Evolutionary conservation across 2,329 filamentous ascomycete species (phyloP).

Genomic region (Neonectria neomacrospora): DNA sequence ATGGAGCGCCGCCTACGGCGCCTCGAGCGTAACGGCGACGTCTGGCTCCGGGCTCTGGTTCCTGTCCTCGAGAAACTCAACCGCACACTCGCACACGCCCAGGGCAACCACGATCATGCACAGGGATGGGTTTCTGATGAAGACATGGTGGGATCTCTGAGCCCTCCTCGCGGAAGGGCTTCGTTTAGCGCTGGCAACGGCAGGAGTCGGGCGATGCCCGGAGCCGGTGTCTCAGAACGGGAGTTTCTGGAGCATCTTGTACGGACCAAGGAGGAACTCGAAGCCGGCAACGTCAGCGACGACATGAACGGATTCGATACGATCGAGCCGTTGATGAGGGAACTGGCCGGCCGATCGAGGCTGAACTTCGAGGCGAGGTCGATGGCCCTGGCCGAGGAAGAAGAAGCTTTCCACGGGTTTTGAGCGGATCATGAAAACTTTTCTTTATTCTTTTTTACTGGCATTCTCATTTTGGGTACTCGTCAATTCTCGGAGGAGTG

Average conservation of each 20-base stretch:
- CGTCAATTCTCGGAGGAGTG: background rate
- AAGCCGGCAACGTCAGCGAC: slow-evolving; percentile 42
- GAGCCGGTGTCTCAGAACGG: slow-evolving; percentile 44
- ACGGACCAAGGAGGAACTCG: slow-evolving; percentile 40
- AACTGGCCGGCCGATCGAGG: slow-evolving; percentile 51
- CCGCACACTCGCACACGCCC: slow-evolving; percentile 45
- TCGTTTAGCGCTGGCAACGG: slow-evolving; percentile 21
- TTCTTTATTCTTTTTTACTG: slow-evolving; percentile 4
- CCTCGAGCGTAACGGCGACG: slow-evolving; percentile 60
- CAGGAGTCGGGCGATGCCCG: slow-evolving; percentile 37
- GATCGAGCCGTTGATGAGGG: slow-evolving; percentile 59
- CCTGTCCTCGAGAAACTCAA: slow-evolving; percentile 59
- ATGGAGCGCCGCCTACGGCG: slow-evolving; percentile 59
- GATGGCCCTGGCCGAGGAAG: slow-evolving; percentile 38
- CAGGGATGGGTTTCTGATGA: slow-evolving; percentile 50
- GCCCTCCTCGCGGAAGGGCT: slow-evolving; percentile 23
- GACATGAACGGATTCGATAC: slow-evolving; percentile 52
- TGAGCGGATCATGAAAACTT: slow-evolving; percentile 17
- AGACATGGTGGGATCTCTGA: slow-evolving; percentile 33
- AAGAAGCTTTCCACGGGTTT: slow-evolving; percentile 34
- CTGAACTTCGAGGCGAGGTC: slow-evolving; percentile 42
- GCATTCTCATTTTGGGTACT: background rate
- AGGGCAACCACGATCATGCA: slow-evolving; percentile 31
- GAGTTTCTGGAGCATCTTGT: slow-evolving; percentile 47
- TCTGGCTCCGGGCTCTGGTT: slow-evolving; percentile 57